Evolutionary conservation across 441 rosid species (phyloP).

Genomic region (Bruguiera hainesii): DNA sequence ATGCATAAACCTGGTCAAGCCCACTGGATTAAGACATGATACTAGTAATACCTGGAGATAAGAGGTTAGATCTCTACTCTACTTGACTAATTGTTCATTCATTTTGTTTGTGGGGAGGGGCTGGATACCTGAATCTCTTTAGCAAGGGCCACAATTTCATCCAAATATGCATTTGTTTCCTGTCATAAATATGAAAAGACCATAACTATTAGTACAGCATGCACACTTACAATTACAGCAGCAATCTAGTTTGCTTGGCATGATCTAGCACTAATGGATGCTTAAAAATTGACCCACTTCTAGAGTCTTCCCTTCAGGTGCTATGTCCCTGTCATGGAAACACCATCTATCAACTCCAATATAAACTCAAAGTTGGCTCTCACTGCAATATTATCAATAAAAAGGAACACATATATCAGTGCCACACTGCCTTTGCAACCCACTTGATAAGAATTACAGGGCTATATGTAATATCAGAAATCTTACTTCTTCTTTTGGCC

Average conservation of each 20-base stretch:
- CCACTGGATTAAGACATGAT: not conserved
- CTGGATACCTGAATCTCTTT: conserved; percentile 73
- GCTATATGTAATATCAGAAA: conserved; percentile 2
- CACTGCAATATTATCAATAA: conserved; percentile 46
- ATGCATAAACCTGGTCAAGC: too few species aligned
- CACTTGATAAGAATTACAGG: not conserved
- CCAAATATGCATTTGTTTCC: conserved; percentile 88
- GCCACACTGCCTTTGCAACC: not conserved
- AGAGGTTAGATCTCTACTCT: not conserved
- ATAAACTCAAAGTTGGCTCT: conserved; percentile 96
- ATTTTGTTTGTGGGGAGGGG: not conserved
- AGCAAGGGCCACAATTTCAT: conserved; percentile 90
- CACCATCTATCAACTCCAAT: conserved; percentile 93
- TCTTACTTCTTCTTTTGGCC: conserved; percentile 97
- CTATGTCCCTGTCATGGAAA: conserved; percentile 96
- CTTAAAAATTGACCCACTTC: conserved; percentile 39
- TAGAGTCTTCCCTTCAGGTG: conserved; percentile 78
- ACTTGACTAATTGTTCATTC: not conserved
- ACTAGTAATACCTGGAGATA: not conserved
- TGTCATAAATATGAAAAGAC: conserved; percentile 25
- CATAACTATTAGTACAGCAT: not conserved
- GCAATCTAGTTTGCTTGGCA: too few species aligned
- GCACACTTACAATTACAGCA: not conserved
- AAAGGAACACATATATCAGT: conserved; percentile 1
- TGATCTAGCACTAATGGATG: not conserved